Evolutionary conservation across 164 flowering plant species (phyloP).

Genomic region (Litsea cubeba): DNA sequence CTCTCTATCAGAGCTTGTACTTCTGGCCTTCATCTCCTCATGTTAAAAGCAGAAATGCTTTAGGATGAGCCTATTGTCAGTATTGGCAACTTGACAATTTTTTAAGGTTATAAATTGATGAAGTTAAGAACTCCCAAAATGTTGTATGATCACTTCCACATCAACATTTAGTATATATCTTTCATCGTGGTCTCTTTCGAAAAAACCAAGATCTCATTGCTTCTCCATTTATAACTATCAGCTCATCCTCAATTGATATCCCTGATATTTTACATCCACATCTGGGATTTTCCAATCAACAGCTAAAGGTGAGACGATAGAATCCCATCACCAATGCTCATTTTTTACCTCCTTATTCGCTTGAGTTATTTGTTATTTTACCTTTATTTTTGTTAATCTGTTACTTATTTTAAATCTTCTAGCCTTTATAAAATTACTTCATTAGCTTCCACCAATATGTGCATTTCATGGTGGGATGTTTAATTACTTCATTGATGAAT

Average conservation of each 20-base stretch:
- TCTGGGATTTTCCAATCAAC: background rate
- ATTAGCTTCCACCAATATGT: background rate
- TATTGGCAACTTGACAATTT: too few relatives aligned
- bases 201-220: background rate
- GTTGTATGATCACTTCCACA: background rate
- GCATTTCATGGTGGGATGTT: background rate
- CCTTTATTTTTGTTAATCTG: background rate
- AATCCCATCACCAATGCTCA: background rate
- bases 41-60: too few relatives aligned
- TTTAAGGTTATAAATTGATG: too few relatives aligned
- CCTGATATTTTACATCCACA: background rate
- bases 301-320: background rate
- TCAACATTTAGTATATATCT: background rate
- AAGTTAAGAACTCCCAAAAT: too few relatives aligned
- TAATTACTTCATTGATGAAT: background rate
- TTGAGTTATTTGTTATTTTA: too few relatives aligned
- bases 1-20: too few relatives aligned
- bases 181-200: too few relatives aligned
- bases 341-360: too few relatives aligned
- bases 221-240: background rate
- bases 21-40: too few relatives aligned
- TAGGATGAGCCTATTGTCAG: too few relatives aligned
- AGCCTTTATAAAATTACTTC: background rate
- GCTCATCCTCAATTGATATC: background rate
- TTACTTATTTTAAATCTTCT: background rate